Base-by-base conservation (phyloP, 2,329 filamentous ascomycete species). In the Colletotrichum sp. region DNA sequence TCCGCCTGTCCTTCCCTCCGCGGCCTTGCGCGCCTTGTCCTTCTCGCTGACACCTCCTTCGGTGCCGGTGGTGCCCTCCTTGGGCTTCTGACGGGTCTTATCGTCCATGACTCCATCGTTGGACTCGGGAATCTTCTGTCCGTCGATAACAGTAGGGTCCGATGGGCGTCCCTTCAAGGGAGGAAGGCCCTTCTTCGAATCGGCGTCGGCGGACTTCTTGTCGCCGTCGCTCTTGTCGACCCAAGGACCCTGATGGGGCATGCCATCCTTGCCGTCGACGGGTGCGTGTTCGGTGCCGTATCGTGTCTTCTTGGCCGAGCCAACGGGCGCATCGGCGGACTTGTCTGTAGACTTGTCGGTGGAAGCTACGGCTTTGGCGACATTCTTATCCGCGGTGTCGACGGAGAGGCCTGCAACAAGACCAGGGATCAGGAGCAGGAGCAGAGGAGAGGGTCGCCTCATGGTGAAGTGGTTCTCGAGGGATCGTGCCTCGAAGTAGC, bases 101-200 rank as follows among this genome's bases (percentile, higher is more conserved):
- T 98, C 96, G 81, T 98, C 94, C 96, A 98, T 98, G 74, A 98
- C 95, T 55, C 96, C 95, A 82, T 98, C 92, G 79, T 93, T 92
- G 76, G 86, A 87, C 77, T 92, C 87, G 32, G 91, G 91, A 26
- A 93, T 91, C 83, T 89, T 90, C 81, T 89, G 89, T 78, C 91
- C 91, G 69, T 92, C 89, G 59, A 91, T 83, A 12, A 90, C 82
- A 30, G 88, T 90, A 63, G 87, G 86, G 74, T 92, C 89, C 43
- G 82, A 80, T 2, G 88, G 87, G n/a, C 87, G 85, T 73, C 89
- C 88, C 79, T 89, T 88, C 28, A 90, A 81, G 8, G 84, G 79
- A 3, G 89, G 86, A 18, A 87, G 80, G 30, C 85, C 82, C 69
- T 84, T 82, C 63, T 85, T 80, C 62, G 84, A 80, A 32, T 81